Base-by-base conservation (phyloP, 2,329 filamentous ascomycete genomes). In the Pseudocercospora vitis region DNA sequence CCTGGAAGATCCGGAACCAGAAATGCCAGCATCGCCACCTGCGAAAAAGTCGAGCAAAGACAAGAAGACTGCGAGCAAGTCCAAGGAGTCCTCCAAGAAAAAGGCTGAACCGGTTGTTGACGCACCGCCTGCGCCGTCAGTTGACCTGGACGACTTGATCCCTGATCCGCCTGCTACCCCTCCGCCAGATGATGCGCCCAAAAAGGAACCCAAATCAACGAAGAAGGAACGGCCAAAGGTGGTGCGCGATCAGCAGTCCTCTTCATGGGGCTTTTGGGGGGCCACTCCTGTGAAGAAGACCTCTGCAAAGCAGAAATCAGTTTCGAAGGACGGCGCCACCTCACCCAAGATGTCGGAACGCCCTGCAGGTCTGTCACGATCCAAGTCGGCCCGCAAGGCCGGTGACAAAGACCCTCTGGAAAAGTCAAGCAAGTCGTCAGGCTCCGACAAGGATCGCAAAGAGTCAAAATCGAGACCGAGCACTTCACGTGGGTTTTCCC, bases 211-310 rank as follows among this genome's bases (percentile, higher is more conserved):
- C 56, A 82, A 80, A 48, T 69, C 77, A 3, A 78, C 78, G 3
- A 89, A 84, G 72, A 95, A 87, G 68, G 88, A 95, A 59, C 86
- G 90, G 11, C 76, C 87, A 23, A 89, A 86, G 66, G 82, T 91
- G 59, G 88, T 84, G 62, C 87, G 89, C 53, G 85, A 87, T 31
- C 79, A 81, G 54, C 79, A 78, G 29, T 73, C 72, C n/a, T 77
- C 70, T 18, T 71, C 81, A 9, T 94, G 90, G 89, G 86, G 85
- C 29, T 83, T 84, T 69, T 92, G 87, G 87, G 82, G 81, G 14
- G 79, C 83, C 12, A 69, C 68, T 21, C 64, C 67, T 18, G 61
- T 59, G 7, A 63, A 64, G 52, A 69, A 66, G 58, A 57, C 57
- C 23, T 62, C 59, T 33, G 62, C 67, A 57, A 78, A 79, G 60